Evolutionary conservation across 164 flowering plant genomes (phyloP).

Genomic region (Akebia trifoliata): DNA sequence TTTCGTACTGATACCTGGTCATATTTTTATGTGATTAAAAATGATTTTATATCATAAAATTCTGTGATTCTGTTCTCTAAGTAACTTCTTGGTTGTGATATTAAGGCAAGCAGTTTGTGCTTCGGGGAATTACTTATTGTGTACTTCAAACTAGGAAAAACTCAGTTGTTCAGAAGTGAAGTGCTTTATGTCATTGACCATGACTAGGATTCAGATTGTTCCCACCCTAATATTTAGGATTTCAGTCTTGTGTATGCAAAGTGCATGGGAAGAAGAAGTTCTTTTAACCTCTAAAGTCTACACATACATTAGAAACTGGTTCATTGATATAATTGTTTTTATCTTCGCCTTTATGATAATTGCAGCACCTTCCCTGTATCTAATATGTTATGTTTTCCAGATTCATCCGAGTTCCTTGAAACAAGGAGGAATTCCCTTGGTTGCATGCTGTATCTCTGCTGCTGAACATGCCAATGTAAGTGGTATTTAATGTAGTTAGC

Average conservation of each 20-base stretch:
- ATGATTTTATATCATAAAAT: no score
- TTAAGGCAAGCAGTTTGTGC: no score
- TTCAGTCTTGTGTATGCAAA: not conserved
- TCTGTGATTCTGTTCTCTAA: no score
- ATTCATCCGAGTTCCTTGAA: conserved; percentile 92
- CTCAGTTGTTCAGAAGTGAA: not conserved
- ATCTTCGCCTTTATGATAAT: not conserved
- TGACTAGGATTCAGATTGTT: not conserved
- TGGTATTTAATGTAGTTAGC: conserved; percentile 7
- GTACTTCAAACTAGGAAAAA: no score
- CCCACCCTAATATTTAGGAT: not conserved
- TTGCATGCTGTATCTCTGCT: conserved; percentile 79
- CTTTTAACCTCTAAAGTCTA: no score
- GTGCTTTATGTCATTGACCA: not conserved
- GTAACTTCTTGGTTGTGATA: no score
- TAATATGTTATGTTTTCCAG: conserved; percentile 38
- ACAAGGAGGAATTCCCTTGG: conserved; percentile 82
- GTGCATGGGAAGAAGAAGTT: no score
- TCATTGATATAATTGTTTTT: not conserved
- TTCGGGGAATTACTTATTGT: no score
- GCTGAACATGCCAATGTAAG: conserved; percentile 88
- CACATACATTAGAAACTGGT: not conserved
- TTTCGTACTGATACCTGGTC: no score
- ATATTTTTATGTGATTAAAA: no score
- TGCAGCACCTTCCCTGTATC: not conserved